These are phyloP conservation scores for Mycena rebaudengoi DNA, from an alignment of 768 basidiomycete species.

Conservation along the genomic window DNA sequence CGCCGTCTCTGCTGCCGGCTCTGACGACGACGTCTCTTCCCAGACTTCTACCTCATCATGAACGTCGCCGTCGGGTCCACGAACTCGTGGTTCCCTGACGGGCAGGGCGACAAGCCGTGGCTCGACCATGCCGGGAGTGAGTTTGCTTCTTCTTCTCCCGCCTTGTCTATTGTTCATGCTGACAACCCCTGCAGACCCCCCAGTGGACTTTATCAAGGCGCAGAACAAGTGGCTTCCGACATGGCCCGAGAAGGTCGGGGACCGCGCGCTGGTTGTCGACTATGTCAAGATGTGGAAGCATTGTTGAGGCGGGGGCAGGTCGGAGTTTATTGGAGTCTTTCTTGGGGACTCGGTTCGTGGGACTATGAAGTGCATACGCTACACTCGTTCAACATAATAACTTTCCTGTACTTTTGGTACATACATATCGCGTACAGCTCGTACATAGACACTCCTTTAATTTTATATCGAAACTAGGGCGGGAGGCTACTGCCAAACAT, in stretches of 20 bases:
- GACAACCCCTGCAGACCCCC: conserved; percentile 53
- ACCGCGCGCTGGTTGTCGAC: conserved; percentile 77
- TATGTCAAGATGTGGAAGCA: too few species aligned
- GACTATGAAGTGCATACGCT: too few species aligned
- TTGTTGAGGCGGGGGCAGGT: too few species aligned
- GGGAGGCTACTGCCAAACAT: too few species aligned
- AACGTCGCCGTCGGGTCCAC: conserved; percentile 85
- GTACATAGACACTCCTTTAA: too few species aligned
- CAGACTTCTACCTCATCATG: conserved; percentile 84
- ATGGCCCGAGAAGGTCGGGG: conserved; percentile 71
- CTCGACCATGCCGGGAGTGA: conserved; percentile 64
- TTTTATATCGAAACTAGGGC: too few species aligned
- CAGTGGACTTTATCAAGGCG: conserved; percentile 67
- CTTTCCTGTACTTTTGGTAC: too few species aligned
- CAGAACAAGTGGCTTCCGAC: conserved; percentile 74
- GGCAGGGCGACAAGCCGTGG: conserved; percentile 84
- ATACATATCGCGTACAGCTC: too few species aligned
- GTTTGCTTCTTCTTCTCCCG: conserved; percentile 27
- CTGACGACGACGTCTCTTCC: background rate
- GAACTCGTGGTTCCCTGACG: conserved; percentile 92
- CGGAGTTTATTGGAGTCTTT: too few species aligned
- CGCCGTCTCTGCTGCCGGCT: background rate
- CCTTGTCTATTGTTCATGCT: background rate
- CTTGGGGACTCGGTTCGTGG: too few species aligned
- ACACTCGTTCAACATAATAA: too few species aligned